phyloP scores from a whole-genome alignment of 345 rosid species.

The Barbarea vulgaris region DNA sequence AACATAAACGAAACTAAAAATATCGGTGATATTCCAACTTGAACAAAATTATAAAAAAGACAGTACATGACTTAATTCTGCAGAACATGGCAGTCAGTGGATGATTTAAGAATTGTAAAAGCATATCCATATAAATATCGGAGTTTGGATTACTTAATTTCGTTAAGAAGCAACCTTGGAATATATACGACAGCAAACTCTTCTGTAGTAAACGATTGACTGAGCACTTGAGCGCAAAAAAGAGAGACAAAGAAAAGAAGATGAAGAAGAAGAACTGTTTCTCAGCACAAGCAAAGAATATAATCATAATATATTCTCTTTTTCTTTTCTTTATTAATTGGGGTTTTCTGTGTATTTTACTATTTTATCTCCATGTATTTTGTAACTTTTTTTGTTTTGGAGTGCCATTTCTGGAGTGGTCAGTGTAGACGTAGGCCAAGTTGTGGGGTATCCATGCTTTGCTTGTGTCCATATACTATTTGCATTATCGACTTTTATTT shows the following conservation, averaged over 20 bases:
- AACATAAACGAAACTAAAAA: conserved; percentile 3
- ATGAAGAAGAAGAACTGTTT: conserved; percentile 5
- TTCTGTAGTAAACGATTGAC: conserved; percentile 7
- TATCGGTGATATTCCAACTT: conserved; percentile 11
- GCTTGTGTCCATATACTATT: conserved; percentile 24
- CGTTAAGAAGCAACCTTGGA: conserved; percentile 43
- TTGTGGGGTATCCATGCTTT: conserved; percentile 40
- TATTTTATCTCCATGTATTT: not conserved
- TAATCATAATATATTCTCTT: conserved; percentile 27
- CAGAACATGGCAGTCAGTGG: conserved; percentile 37
- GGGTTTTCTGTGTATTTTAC: not conserved
- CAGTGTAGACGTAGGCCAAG: conserved; percentile 33
- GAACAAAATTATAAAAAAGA: not conserved
- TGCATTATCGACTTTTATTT: conserved; percentile 2
- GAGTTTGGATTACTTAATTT: not conserved
- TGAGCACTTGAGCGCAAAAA: conserved; percentile 19
- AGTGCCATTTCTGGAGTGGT: conserved; percentile 10
- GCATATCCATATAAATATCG: conserved; percentile 18
- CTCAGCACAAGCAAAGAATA: conserved; percentile 40
- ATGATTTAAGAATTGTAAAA: conserved; percentile 22
- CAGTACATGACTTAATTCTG: conserved; percentile 13
- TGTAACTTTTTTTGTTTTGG: conserved; percentile 20
- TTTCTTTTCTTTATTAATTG: not conserved
- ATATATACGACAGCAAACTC: conserved; percentile 12
- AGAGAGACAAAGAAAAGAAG: conserved; percentile 13